phyloP scores from a whole-genome alignment of 306 rosid species.

The Crotalaria pallida region DNA sequence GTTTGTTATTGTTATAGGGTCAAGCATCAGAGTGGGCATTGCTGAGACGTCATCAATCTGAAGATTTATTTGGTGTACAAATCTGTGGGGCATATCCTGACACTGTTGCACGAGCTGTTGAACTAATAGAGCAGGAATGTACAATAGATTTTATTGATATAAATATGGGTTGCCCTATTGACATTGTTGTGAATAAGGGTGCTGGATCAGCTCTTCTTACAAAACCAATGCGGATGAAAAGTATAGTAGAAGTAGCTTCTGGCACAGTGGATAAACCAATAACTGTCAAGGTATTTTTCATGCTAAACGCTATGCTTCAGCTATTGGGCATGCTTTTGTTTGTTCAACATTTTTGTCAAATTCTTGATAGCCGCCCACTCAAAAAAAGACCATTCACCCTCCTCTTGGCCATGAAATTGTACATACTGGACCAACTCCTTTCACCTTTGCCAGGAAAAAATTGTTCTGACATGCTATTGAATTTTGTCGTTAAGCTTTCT shows the following conservation, averaged over 20 bases:
- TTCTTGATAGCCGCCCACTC: slow-evolving; percentile 2
- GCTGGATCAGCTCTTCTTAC: slow-evolving; percentile 95
- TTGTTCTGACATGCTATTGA: not conserved
- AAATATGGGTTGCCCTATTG: slow-evolving; percentile 97
- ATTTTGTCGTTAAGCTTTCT: not conserved
- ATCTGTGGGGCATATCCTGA: slow-evolving; percentile 87
- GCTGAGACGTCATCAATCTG: slow-evolving; percentile 80
- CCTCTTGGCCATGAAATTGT: not conserved
- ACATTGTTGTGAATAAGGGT: slow-evolving; percentile 87
- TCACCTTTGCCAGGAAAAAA: not conserved
- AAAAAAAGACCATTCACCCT: not conserved
- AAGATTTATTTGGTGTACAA: slow-evolving; percentile 92
- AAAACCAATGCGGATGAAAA: slow-evolving; percentile 88
- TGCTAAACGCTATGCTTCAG: not conserved
- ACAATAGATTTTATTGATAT: slow-evolving; percentile 79
- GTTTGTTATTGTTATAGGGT: slow-evolving; percentile 47
- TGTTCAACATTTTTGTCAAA: not conserved
- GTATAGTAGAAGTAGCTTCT: slow-evolving; percentile 65
- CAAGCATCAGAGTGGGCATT: slow-evolving; percentile 99
- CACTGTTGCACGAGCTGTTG: slow-evolving; percentile 63
- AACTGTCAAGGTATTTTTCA: slow-evolving; percentile 62
- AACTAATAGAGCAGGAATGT: slow-evolving; percentile 82
- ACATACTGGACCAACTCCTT: not conserved
- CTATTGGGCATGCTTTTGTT: not conserved
- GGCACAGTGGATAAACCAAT: slow-evolving; percentile 57